Conservation (phyloP, 768 basidiomycete species). For the Russula ochroleuca region DNA sequence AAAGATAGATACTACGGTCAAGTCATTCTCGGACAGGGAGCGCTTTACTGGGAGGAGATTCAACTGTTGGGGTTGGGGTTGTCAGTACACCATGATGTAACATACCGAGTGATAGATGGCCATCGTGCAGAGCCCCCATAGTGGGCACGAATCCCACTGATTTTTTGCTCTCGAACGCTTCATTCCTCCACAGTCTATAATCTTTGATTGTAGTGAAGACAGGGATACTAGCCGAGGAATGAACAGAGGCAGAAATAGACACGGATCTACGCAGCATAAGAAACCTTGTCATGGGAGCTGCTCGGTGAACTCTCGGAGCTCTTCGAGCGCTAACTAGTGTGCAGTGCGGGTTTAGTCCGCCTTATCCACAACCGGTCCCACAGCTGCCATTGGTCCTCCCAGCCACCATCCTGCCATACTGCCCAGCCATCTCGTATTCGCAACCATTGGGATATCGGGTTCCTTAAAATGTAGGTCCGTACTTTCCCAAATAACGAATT, state of each 20-base stretch:
- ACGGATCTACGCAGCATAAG: constrained; percentile 2
- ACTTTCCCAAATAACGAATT: constrained; percentile 48
- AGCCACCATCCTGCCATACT: constrained; percentile 75
- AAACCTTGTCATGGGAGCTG: not conserved
- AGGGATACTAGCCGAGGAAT: constrained; percentile 39
- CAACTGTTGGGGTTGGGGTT: constrained; percentile 4
- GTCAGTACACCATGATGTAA: constrained; percentile 9
- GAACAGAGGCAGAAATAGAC: constrained; percentile 4
- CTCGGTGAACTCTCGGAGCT: not conserved
- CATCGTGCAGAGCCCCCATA: constrained; percentile 95
- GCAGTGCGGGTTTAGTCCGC: constrained; percentile 27
- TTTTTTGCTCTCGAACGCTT: constrained; percentile 52
- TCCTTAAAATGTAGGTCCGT: constrained; percentile 48
- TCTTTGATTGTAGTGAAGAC: constrained; percentile 56
- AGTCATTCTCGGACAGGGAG: constrained; percentile 73
- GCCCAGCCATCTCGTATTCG: constrained; percentile 79
- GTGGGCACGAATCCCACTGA: constrained; percentile 94
- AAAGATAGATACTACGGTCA: constrained; percentile 92
- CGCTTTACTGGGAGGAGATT: constrained; percentile 52
- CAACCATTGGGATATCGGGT: constrained; percentile 60
- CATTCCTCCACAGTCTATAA: constrained; percentile 70
- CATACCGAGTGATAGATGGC: constrained; percentile 87
- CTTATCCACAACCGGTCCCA: constrained; percentile 62
- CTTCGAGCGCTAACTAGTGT: constrained; percentile 1
- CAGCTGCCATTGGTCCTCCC: constrained; percentile 60